A percentile compares a stretch with the other conserved stretches of the same genome.
Conservation (phyloP, 257 asterid species). For the Jasminum sambac region DNA sequence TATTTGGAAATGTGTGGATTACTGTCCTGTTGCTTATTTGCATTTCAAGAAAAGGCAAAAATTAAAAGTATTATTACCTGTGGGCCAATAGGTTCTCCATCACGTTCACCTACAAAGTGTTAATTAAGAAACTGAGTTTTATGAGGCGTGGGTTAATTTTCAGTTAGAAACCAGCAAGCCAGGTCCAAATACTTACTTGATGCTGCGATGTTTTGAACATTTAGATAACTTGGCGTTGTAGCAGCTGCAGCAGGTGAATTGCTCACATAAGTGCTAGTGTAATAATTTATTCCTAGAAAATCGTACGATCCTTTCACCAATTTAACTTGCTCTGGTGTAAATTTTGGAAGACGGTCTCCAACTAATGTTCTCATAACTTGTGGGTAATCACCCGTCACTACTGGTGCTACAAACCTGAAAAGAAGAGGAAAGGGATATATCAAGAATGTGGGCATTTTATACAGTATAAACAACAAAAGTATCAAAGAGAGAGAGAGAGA, state of each 20-base stretch:
- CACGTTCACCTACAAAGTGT: neutral
- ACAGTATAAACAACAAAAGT: too few species aligned
- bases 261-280: neutral
- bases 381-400: constrained; percentile 17
- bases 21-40: too few species aligned
- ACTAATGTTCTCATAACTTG: constrained; percentile 9
- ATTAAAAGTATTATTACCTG: too few species aligned
- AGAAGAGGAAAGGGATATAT: neutral
- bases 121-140: neutral
- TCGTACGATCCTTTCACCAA: constrained; percentile 16
- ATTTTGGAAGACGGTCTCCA: constrained; percentile 10
- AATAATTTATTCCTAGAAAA: constrained; percentile 14
- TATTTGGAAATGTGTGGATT: too few species aligned
- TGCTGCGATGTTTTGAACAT: neutral
- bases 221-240: neutral
- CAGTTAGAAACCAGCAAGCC: too few species aligned
- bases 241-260: neutral
- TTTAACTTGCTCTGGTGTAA: neutral
- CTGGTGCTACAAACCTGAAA: constrained; percentile 25
- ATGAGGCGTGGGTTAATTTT: too few species aligned
- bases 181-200: too few species aligned
- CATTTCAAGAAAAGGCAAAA: too few species aligned
- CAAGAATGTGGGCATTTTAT: too few species aligned
- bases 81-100: constrained; percentile 15
- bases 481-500: too few species aligned